Base-by-base conservation (phyloP, 106 monocot species). In the Dendrobium chrysotoxum region DNA sequence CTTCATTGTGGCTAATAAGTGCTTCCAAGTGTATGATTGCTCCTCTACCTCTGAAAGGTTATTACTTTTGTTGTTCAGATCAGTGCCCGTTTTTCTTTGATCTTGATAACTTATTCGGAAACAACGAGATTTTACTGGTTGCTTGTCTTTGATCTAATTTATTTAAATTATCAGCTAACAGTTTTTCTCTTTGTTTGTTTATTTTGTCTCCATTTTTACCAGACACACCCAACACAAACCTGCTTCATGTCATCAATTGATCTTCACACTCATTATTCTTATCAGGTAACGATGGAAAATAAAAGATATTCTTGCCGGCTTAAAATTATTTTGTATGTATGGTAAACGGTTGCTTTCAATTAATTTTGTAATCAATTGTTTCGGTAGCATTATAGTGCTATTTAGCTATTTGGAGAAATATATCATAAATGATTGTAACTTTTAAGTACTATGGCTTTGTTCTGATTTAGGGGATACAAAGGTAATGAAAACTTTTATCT, bases 211-310 rank as follows among this genome's bases (percentile, higher is more conserved):
- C 78, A 70, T 54, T 75, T 40, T 82, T 81, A 79, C 6, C 92
- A 99, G 99, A 99, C 99, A 16, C 99, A 99, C 68, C 99, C 99
- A 79, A 89, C 99, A 77, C 99, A 99, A 80, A 95, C 95, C 45
- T 99, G 99, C 87, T 99, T 99, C 84, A 89, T 99, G 88, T 99
- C 99, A 72, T 99, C 99, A 10, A 86, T 99, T 84, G 99, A 99
- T 90, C 99, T 99, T 80, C 99, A 99, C 85, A 99, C 93, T 80
- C 99, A 99, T 85, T 99, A 99, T 84, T 91, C 99, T 35, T 99
- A 99, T 89, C 99, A 99, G 99, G 99, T 99, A 67, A 87, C 77
- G 67, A 21, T 77, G 26, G 41, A 66, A 82, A 30, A 10, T 11
- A 28, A 31, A 70, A 31, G 26, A 31, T 70, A 31, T 61, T 61